A percentile compares a stretch with the other conserved stretches of the same genome.
phyloP scores from a whole-genome alignment of 2,329 filamentous ascomycete genomes.

The Pseudogymnoascus sp. region DNA sequence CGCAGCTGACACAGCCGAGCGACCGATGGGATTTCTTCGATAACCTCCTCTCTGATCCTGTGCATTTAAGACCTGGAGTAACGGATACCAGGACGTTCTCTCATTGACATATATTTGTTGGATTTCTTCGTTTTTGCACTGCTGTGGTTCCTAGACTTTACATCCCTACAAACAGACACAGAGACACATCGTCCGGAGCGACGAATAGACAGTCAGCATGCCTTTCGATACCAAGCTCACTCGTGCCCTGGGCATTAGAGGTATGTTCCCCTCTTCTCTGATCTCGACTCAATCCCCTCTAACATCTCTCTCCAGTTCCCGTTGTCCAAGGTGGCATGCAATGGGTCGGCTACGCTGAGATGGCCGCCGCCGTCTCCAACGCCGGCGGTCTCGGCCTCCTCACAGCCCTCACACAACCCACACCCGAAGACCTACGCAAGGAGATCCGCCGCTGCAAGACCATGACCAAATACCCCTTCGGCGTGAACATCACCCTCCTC shows the following conservation, averaged over 20 bases:
- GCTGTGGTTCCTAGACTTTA: background rate
- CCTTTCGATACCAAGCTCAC: slow-evolving; percentile 34
- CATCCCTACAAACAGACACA: background rate
- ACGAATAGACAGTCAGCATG: slow-evolving; percentile 42
- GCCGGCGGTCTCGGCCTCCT: slow-evolving; percentile 77
- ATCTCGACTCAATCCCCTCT: slow-evolving; percentile 6
- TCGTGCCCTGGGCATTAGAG: slow-evolving; percentile 34
- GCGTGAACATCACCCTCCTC: slow-evolving; percentile 89
- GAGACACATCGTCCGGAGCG: slow-evolving; percentile 33
- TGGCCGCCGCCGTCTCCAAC: slow-evolving; percentile 69
- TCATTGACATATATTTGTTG: background rate
- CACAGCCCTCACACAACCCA: slow-evolving; percentile 85
- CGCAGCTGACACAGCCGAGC: slow-evolving; percentile 2
- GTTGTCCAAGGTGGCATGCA: slow-evolving; percentile 84
- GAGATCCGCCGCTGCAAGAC: slow-evolving; percentile 83
- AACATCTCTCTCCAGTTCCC: slow-evolving; percentile 48
- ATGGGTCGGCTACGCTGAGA: slow-evolving; percentile 74
- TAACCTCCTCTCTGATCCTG: background rate
- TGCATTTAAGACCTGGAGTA: background rate
- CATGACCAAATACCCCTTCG: slow-evolving; percentile 76
- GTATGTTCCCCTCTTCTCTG: slow-evolving; percentile 16
- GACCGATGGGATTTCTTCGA: background rate
- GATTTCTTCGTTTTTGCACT: background rate
- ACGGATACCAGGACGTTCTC: background rate
- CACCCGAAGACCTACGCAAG: slow-evolving; percentile 81